Conservation (phyloP, 179 eudicot genomes). For the Pouteria campechiana region DNA sequence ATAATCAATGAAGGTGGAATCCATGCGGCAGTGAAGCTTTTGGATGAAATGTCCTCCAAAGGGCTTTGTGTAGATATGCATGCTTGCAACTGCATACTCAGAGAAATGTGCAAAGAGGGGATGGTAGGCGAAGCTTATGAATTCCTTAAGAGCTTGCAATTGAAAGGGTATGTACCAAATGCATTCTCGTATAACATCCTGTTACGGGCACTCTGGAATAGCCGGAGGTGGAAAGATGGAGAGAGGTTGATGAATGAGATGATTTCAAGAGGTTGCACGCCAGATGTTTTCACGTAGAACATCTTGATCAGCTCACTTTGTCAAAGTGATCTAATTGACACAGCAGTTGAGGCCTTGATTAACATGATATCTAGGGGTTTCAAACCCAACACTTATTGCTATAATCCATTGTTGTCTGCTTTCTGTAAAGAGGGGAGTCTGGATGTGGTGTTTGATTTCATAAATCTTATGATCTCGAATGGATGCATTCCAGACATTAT, state of each 20-base stretch:
- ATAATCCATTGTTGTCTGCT: conserved; percentile 49
- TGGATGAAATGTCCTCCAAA: conserved; percentile 42
- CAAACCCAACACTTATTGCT: conserved; percentile 49
- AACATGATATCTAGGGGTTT: conserved; percentile 42
- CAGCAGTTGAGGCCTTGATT: conserved; percentile 30
- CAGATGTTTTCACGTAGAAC: conserved; percentile 48
- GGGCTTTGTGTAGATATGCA: conserved; percentile 56
- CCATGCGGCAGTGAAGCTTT: conserved; percentile 36
- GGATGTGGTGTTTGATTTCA: conserved; percentile 41
- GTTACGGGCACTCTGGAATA: conserved; percentile 34
- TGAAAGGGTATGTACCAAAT: conserved; percentile 39
- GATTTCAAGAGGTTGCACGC: conserved; percentile 35
- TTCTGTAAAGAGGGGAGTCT: conserved; percentile 44
- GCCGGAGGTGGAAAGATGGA: conserved; percentile 46
- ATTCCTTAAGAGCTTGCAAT: conserved; percentile 33
- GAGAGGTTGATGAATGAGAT: conserved; percentile 46
- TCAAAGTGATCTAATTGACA: conserved; percentile 35
- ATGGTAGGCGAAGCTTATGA: conserved; percentile 31
- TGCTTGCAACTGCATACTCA: conserved; percentile 43
- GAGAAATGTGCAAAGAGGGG: conserved; percentile 62
- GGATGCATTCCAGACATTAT: conserved; percentile 59
- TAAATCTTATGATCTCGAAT: conserved; percentile 46
- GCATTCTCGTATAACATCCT: conserved; percentile 51
- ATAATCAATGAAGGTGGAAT: conserved; percentile 42
- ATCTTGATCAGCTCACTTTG: conserved; percentile 49